Percentiles rank a stretch among this genome's conserved stretches.
phyloP scores from a whole-genome alignment of 106 monocot genomes.

The Dendrobium chrysotoxum region DNA sequence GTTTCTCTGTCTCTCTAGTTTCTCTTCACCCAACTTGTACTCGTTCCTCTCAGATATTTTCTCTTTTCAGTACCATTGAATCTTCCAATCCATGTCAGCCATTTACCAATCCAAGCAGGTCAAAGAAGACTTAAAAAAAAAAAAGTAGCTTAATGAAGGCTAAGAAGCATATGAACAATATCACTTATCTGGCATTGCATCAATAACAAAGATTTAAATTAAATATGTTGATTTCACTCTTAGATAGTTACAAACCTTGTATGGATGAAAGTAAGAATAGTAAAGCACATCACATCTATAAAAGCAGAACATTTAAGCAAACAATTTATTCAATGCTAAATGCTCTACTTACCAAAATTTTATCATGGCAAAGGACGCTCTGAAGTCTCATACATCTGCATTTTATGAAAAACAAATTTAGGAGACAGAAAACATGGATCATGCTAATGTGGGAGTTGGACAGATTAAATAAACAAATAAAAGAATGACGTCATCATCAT shows the following conservation, averaged over 20 bases:
- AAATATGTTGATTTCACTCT: neutral
- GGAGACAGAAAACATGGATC: neutral
- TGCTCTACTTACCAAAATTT: neutral
- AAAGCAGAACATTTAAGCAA: neutral
- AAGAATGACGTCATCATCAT: neutral
- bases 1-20: too few species aligned
- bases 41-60: neutral
- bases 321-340: neutral
- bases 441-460: neutral
- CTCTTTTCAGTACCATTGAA: neutral
- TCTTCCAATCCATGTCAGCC: neutral
- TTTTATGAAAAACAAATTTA: neutral
- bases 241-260: neutral
- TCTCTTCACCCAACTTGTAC: neutral
- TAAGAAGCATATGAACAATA: neutral
- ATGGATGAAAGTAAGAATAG: neutral
- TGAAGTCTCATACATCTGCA: slow-evolving; percentile 8
- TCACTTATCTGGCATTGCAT: neutral
- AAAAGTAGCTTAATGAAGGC: neutral
- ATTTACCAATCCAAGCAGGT: neutral
- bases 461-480: neutral
- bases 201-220: neutral
- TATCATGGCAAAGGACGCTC: slow-evolving; percentile 1
- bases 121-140: too few species aligned
- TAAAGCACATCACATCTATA: neutral